Conservation (phyloP, 2,329 filamentous ascomycete species). For the Diplodia mutila region DNA sequence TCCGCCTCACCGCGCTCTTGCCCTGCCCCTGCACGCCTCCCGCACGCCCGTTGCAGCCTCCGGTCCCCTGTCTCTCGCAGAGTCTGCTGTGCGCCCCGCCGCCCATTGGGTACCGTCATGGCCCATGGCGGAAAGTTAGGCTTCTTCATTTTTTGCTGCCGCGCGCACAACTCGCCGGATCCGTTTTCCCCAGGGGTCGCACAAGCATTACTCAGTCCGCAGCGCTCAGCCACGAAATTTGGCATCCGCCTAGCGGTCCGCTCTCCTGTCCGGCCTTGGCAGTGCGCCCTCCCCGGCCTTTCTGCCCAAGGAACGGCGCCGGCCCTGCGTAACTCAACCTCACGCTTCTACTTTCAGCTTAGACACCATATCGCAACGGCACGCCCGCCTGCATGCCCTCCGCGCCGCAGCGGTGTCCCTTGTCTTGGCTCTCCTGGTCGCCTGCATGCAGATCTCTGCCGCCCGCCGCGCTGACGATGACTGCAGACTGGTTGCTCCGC, state of each 20-base stretch:
- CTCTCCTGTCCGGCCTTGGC: slow-evolving; percentile 25
- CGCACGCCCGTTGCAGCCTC: background rate
- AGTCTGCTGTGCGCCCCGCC: too few species aligned
- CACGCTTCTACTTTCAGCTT: background rate
- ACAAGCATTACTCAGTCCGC: slow-evolving; percentile 19
- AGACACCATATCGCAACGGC: background rate
- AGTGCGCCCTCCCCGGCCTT: slow-evolving; percentile 9
- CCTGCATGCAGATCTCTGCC: slow-evolving; percentile 12
- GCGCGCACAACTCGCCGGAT: slow-evolving; percentile 4
- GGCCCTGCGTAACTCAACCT: slow-evolving; percentile 22
- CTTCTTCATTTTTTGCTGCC: background rate
- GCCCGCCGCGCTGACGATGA: background rate
- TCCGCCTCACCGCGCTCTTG: background rate
- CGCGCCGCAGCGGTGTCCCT: background rate
- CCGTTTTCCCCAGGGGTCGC: slow-evolving; percentile 1
- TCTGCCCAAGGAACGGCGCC: slow-evolving; percentile 14
- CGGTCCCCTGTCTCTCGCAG: background rate
- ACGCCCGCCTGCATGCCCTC: background rate
- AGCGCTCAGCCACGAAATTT: slow-evolving; percentile 25
- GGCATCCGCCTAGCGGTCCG: slow-evolving; percentile 26
- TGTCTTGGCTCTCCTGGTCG: background rate
- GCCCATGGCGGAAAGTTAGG: background rate
- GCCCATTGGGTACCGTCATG: background rate
- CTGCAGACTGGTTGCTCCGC: background rate
- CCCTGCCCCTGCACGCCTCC: slow-evolving; percentile 2